Base-by-base conservation (phyloP, 139 green algal species). In the Micromonas commoda region DNA sequence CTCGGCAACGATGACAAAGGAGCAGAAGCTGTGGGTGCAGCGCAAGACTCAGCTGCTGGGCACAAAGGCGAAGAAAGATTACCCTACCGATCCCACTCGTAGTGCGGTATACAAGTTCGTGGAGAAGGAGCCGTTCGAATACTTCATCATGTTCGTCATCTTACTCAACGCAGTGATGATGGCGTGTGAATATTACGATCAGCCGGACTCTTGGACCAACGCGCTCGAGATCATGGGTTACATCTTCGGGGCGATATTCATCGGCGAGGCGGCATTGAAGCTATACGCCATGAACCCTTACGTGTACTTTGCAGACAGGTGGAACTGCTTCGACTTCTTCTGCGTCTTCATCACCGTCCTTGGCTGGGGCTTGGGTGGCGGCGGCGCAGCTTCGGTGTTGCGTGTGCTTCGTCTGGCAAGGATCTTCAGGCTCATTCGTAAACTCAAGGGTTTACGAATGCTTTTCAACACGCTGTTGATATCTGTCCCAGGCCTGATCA, bases 21-120 rank as follows among this genome's bases (percentile, higher is more conserved):
- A 83, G 65, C 88, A 92, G 77, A 53, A 87, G 65, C 69, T 86
- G 31, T 92, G 88, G 88, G 78, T 91, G 3, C 84, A 91, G 82
- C 78, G n/a, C 60, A 32, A 37, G n/a, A 33, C 60, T 51, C 31
- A 72, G 32, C 28, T 37, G 16, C 23, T 35, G 26, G 57, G 26
- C 13, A 2, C 60, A 28, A 32, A 64, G 29, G 34, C 35, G 63
- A 34, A 61, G 32, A 32, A 64, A 2, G 24, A 74, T 6, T 31
- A 39, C 13, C 24, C 21, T 3, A 33, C 69, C 4, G 33, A 31
- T 5, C 13, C 19, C 21, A 19, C 21, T 29, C 77, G 69, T 13
- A 45, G 6, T 38, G 66, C 4, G 29, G 9, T 82, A 9, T 76
- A 67, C 35, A 35, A 60, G 2, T 2, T 83, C 45, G 39, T 77